Base-by-base conservation (phyloP, 1,284 basidiomycete genomes). In the Ganoderma multipileum region DNA sequence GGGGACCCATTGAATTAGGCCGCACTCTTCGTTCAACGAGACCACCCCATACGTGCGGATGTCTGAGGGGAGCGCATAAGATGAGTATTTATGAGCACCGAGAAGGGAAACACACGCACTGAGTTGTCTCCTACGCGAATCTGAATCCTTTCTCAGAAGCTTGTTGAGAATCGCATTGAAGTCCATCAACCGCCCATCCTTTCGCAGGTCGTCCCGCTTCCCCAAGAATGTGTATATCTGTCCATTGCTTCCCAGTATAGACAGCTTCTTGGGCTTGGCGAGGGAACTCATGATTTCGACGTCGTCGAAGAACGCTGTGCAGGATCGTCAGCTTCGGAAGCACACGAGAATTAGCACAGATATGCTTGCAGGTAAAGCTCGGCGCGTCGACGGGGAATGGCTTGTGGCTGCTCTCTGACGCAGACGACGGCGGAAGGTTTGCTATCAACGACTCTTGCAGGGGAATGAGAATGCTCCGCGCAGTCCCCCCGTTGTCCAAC, bases 151-250 rank as follows among this genome's bases (percentile, higher is more conserved):
- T 77, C 97, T 97, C 66, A 99, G 85, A 18, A 99, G 83, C 79
- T 98, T 99, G 83, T 99, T 99, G 83, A 99, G 97, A 83, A 99
- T 97, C 3, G 95, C 89, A 76, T 98, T 97, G 80, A 99, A 95
- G 79, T 99, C 98, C 97, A 99, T 99, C 68, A 99, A 81, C 11
- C 98, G 89, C 0, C 97, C 97, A 77, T 99, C 98, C 81, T 99
- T 99, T 58, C 98, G 89, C 58, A 99, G 84, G 80, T 99, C 98
- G 78, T 99, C 98, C 80, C 97, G 97, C 81, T 99, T 99, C 73
- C 95, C 96, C 18, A 99, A 85, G 85, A 99, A 99, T 76, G 91
- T 92, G 81, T 99, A 99, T 2, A 84, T 83, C 68, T 90, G 88
- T 3, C 96, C 96, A 76, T 99, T 90, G 67, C 90, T 92, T 0